Evolutionary conservation across 176 grass and related monocot genomes (phyloP), one percentile per base, ranked within the genome.

Genomic region (Eragrostis nindensis): DNA sequence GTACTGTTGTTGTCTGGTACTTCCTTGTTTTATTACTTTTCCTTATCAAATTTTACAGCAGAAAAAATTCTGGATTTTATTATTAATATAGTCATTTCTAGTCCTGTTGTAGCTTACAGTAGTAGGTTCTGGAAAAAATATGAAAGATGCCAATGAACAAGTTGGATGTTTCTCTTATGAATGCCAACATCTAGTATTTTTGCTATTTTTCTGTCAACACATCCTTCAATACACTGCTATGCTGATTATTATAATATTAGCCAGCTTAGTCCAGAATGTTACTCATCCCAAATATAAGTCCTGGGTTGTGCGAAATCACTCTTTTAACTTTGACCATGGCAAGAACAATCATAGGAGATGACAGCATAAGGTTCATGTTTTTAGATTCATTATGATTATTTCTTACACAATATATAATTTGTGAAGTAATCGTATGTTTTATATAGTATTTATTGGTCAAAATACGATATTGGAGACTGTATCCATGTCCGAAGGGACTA

Each of bases 101-200:
- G 29, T 52, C 46, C 15, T 53, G 11, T 53, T 82, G 2, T 13
- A 13, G 65, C 2, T 41, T 18, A 7, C 43, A 42, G 27, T 48
- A 63, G 16, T 53, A 32, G 11, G 40, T 78, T 16, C 48, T 54
- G 18, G 8, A 72, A 36, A 43, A 63, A 85, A 15, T 24, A 71
- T 40, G 19, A 52, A 43, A 30, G 63, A 75, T 85, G 32, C 22
- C 32, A 62, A 85, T 71, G 30, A 62, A 71, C 16, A 77, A 18
- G 11, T 36, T 36, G 32, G 32, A 1, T 4, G 32, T 36, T 36
- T 36, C 32, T 36, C 32, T 36, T 36, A 36, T 42, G 10, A 19
- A 56, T 56, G 21, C 22, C 3, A 22, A 56, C 54, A 14, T 56
- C 54, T 56, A 56, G 21, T 22, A 1, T 56, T 56, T 56, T 22